Evolutionary conservation across 371 early-diverging fungal species (phyloP).

Genomic region (Syncephalastrum monosporum): DNA sequence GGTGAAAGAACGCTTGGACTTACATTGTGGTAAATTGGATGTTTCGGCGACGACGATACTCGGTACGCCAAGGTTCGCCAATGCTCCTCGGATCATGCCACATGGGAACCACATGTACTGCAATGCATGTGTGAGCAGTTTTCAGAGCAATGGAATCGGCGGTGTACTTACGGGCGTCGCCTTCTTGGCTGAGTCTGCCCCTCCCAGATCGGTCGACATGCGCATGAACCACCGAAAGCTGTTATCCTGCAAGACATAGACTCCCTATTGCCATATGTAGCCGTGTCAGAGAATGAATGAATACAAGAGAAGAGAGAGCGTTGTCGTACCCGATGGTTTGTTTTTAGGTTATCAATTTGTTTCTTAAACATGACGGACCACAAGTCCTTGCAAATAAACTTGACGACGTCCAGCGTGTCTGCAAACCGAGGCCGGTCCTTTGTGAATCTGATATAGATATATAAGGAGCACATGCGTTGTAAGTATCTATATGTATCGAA

Average conservation of each 20-base stretch:
- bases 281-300: too few relatives aligned
- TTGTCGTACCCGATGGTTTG: conserved; percentile 85
- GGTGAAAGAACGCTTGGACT: conserved; percentile 14
- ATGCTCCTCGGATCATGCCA: conserved; percentile 91
- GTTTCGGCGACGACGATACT: conserved; percentile 89
- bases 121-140: background rate
- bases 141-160: background rate
- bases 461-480: too few relatives aligned
- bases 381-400: conserved; percentile 97
- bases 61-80: conserved; percentile 86
- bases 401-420: conserved; percentile 92
- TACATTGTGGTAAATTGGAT: conserved; percentile 86
- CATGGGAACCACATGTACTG: conserved; percentile 94
- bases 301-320: too few relatives aligned
- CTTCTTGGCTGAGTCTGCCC: conserved; percentile 74
- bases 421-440: conserved; percentile 80
- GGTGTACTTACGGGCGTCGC: conserved; percentile 69
- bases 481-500: too few relatives aligned
- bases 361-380: conserved; percentile 94
- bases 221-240: conserved; percentile 91
- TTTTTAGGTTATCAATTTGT: conserved; percentile 96
- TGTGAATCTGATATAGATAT: conserved; percentile 57
- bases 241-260: conserved; percentile 97
- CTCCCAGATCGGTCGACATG: conserved; percentile 80
- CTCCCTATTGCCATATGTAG: conserved; percentile 66